These are phyloP conservation scores for Exophiala oligosperma DNA, from an alignment of 2,329 filamentous ascomycete genomes.

Conservation along the genomic window DNA sequence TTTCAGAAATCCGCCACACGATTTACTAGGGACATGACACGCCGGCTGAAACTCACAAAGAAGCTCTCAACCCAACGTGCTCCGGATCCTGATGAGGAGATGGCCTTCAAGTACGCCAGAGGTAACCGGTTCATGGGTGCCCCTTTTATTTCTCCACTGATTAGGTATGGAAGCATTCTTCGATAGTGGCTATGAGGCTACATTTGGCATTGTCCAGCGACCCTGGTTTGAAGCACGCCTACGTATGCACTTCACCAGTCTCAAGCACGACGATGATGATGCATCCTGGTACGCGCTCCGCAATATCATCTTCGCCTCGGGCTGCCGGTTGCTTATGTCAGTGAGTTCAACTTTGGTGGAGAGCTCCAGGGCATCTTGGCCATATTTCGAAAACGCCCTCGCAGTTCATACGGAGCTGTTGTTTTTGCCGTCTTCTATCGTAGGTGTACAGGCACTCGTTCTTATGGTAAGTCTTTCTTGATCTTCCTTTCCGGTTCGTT, in stretches of 20 bases:
- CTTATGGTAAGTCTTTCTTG: slow-evolving; percentile 9
- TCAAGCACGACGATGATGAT: slow-evolving; percentile 1
- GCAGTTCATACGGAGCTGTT: slow-evolving; percentile 10
- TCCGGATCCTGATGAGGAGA: too few species aligned
- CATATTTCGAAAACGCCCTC: slow-evolving; percentile 14
- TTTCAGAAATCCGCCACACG: too few species aligned
- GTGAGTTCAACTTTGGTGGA: slow-evolving; percentile 1
- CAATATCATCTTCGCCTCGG: slow-evolving; percentile 11
- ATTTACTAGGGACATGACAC: too few species aligned
- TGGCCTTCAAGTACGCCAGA: too few species aligned
- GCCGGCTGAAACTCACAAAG: too few species aligned
- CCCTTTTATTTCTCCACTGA: too few species aligned
- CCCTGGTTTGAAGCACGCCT: not conserved
- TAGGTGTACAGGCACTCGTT: slow-evolving; percentile 10
- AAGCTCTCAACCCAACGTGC: too few species aligned
- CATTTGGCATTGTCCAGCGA: slow-evolving; percentile 1
- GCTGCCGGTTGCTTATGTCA: slow-evolving; percentile 12
- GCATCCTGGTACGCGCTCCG: slow-evolving; percentile 12
- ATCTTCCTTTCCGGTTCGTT: not conserved
- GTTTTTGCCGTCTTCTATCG: slow-evolving; percentile 8
- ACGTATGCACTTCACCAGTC: slow-evolving; percentile 6
- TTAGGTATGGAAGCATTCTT: too few species aligned
- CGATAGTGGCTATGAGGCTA: too few species aligned
- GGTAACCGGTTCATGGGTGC: too few species aligned
- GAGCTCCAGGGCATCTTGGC: slow-evolving; percentile 1